Conservation (phyloP, 202 grass and related monocot genomes). For the Setaria viridis region DNA sequence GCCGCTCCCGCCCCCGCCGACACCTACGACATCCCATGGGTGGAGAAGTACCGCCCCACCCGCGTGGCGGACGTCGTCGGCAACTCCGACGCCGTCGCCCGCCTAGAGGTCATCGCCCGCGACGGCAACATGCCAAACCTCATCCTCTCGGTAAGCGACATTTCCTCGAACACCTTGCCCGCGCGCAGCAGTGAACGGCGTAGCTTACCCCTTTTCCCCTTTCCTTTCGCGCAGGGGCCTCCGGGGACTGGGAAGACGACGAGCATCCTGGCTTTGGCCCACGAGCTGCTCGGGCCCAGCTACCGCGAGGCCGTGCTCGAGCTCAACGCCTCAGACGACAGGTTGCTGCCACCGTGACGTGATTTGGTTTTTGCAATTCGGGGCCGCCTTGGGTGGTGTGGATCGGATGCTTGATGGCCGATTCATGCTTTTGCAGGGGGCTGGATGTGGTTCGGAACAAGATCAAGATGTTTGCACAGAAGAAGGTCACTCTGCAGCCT, state of each 20-base stretch:
- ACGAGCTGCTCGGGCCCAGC: constrained; percentile 88
- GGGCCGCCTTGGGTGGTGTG: neutral
- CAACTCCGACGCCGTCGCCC: constrained; percentile 85
- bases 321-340: constrained; percentile 95
- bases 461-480: constrained; percentile 99
- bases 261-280: constrained; percentile 91
- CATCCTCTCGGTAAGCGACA: constrained; percentile 88
- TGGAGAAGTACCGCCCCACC: constrained; percentile 95
- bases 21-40: constrained; percentile 83
- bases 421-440: constrained; percentile 62
- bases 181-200: neutral
- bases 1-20: constrained; percentile 32
- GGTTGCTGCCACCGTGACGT: constrained; percentile 50
- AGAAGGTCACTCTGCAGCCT: constrained; percentile 87
- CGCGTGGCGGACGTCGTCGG: constrained; percentile 85
- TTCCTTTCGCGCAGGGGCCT: constrained; percentile 60
- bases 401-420: neutral
- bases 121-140: constrained; percentile 98
- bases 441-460: constrained; percentile 97
- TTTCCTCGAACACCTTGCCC: constrained; percentile 35
- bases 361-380: neutral
- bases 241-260: constrained; percentile 95
- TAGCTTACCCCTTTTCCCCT: neutral
- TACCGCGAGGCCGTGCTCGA: constrained; percentile 88
- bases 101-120: constrained; percentile 87